Percentiles rank a stretch among this genome's conserved stretches.
Conservation (phyloP, 164 flowering plant species). For the Litsea cubeba region DNA sequence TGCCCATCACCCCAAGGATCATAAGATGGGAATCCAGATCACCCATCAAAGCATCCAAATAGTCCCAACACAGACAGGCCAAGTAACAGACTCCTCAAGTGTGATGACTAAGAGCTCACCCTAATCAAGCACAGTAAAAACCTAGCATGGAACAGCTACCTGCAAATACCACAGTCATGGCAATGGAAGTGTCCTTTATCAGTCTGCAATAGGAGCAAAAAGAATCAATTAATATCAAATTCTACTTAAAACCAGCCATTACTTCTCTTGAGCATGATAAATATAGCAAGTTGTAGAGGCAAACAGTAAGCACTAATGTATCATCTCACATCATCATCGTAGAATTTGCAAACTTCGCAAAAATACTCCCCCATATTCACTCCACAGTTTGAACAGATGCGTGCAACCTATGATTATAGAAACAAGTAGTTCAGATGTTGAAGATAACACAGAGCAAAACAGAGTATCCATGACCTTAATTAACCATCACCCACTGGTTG, state of each 20-base stretch:
- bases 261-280: background rate
- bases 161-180: constrained; percentile 90
- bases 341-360: constrained; percentile 85
- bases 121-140: background rate
- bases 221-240: background rate
- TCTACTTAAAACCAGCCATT: background rate
- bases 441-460: background rate
- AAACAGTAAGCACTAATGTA: background rate
- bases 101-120: background rate
- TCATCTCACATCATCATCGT: constrained; percentile 75
- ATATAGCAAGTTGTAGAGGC: background rate
- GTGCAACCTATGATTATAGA: constrained; percentile 43
- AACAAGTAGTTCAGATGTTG: background rate
- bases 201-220: constrained; percentile 18
- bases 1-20: background rate
- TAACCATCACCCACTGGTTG: constrained; percentile 46
- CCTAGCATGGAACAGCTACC: constrained; percentile 36
- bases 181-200: constrained; percentile 81
- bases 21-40: background rate
- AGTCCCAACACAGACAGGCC: background rate
- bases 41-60: background rate
- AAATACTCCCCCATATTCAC: constrained; percentile 96
- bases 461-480: constrained; percentile 3
- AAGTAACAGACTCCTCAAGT: background rate
- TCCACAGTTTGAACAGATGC: constrained; percentile 78